Evolutionary conservation across 1,284 basidiomycete species (phyloP), one percentile per base, ranked within the genome.

Genomic region (Fistulina hepatica): DNA sequence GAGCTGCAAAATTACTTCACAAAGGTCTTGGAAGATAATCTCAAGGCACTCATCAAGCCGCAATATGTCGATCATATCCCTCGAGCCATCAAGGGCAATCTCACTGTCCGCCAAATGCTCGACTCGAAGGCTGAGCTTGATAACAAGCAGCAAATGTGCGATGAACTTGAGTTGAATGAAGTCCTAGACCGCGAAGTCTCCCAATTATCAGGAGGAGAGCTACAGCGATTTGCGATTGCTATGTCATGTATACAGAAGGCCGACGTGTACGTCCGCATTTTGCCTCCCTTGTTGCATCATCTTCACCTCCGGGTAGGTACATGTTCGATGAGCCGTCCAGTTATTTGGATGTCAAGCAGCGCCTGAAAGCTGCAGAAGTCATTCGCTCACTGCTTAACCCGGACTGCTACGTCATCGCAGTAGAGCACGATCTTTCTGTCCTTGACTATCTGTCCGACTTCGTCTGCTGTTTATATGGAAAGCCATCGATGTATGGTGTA

Each of bases 61-160:
- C 93, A 97, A 74, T 97, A 97, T 55, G 93, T 97, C 49, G 93
- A 97, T 58, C 92, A 97, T 58, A 97, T 97, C 53, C 93, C 93
- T 6, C 76, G 83, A 39, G 89, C 89, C 30, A 88, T 97, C 69
- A 97, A 97, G 64, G 89, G 85, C 40, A 71, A 67, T 39, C 74
- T 89, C 69, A 81, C 80, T 2, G 92, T 97, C 22, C 67, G 70
- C 8, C 70, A 89, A 55, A 94, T 97, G 91, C 75, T 97, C 41
- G 81, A 91, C 53, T 79, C 81, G 33, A 90, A 89, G 58, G 61
- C 81, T 34, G 88, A 93, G 57, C 69, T 77, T 24, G 76, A 86
- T 55, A 92, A 91, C 64, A 84, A 86, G 56, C 69, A 86, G 53
- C 62, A 67, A 45, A 80, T 97, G 58, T 81, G 83, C 54, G 73